phyloP scores from a whole-genome alignment of 441 rosid species.

The Brassica hybrid region DNA sequence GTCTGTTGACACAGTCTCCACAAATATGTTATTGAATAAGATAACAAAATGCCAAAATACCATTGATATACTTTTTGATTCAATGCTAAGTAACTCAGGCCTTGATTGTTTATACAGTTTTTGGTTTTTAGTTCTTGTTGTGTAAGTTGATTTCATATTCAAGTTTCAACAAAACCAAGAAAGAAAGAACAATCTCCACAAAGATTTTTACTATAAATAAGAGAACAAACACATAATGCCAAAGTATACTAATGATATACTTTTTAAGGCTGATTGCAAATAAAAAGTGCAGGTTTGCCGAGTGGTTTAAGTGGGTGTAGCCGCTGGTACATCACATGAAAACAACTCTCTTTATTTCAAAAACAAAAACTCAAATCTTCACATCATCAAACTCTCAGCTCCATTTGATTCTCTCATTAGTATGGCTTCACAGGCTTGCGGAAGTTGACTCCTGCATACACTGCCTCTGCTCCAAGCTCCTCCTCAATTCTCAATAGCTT shows the following conservation, averaged over 20 bases:
- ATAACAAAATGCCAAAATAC: too few relatives aligned
- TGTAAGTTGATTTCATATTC: not conserved
- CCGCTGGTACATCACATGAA: not conserved
- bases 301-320: not conserved
- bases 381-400: not conserved
- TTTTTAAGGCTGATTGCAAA: not conserved
- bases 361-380: not conserved
- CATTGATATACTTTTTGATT: too few relatives aligned
- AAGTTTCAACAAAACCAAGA: not conserved
- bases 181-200: not conserved
- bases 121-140: not conserved
- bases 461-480: slow-evolving; percentile 86
- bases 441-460: slow-evolving; percentile 89
- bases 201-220: not conserved
- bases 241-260: not conserved
- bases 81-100: too few relatives aligned
- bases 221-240: not conserved
- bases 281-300: not conserved
- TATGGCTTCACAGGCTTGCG: slow-evolving; percentile 88
- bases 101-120: too few relatives aligned
- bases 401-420: slow-evolving; percentile 41
- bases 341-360: not conserved
- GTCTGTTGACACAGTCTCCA: too few relatives aligned
- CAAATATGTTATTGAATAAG: too few relatives aligned
- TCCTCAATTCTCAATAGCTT: slow-evolving; percentile 95